A percentile compares a stretch with the other conserved stretches of the same genome.
phyloP scores from a whole-genome alignment of 164 flowering plant genomes.

The Chimonanthus praecox region DNA sequence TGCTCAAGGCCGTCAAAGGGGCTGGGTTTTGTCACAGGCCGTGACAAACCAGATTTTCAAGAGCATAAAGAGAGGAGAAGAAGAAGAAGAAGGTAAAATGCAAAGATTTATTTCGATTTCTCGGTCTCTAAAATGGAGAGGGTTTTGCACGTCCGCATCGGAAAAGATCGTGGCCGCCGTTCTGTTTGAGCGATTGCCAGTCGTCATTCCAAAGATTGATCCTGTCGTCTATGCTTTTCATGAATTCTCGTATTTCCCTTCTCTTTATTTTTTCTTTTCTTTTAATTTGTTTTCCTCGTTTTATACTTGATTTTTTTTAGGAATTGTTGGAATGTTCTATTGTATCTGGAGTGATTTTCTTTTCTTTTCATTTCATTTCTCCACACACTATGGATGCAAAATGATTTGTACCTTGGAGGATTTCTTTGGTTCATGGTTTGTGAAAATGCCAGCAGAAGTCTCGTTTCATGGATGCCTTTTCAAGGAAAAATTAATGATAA shows the following conservation, averaged over 20 bases:
- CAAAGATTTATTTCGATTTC: slow-evolving; percentile 10
- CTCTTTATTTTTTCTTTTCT: background rate
- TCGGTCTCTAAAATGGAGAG: slow-evolving; percentile 29
- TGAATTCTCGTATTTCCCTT: slow-evolving; percentile 75
- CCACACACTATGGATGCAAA: too few species aligned
- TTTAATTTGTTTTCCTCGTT: too few species aligned
- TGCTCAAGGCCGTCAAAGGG: too few species aligned
- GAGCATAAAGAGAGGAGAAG: background rate
- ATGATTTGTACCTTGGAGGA: too few species aligned
- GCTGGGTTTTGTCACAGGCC: background rate
- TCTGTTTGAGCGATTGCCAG: slow-evolving; percentile 86
- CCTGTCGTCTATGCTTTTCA: slow-evolving; percentile 90
- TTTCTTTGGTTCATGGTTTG: too few species aligned
- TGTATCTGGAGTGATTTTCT: too few species aligned
- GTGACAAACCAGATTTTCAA: background rate
- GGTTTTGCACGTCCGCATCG: slow-evolving; percentile 39
- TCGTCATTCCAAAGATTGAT: slow-evolving; percentile 85
- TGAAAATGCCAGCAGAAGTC: too few species aligned
- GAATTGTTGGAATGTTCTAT: too few species aligned
- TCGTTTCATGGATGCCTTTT: too few species aligned
- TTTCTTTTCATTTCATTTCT: too few species aligned
- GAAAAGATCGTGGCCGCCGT: slow-evolving; percentile 85
- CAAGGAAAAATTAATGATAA: too few species aligned
- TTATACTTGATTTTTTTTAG: too few species aligned
- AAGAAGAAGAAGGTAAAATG: background rate